Evolutionary conservation across 2,329 filamentous ascomycete genomes (phyloP), one percentile per base, ranked within the genome.

Genomic region (Diaporthe velutina): DNA sequence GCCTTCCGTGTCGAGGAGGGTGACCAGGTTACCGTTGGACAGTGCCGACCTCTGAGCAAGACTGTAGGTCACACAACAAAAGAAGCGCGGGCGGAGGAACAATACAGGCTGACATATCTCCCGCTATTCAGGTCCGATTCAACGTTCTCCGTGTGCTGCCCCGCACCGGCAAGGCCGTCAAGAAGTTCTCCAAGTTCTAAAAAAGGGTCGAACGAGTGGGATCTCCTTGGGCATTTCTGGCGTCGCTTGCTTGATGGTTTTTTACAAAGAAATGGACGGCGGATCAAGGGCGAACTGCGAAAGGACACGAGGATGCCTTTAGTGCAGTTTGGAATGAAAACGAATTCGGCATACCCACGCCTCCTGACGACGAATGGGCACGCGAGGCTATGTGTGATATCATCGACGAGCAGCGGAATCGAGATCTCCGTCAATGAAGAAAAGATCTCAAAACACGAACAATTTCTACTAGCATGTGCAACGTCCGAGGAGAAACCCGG

Each of bases 1-100:
- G 96, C 96, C 88, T 99, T 99, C 95, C 97, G 97, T 98, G 96
- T 98, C 83, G 94, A 98, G 91, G 96, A 98, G 87, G 97, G 97
- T 93, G 97, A 99, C 90, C 94, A 96, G 90, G 97, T 99, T 84
- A 98, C 96, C 83, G 96, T 99, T 88, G 97, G 97, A 90, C 97
- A 99, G 92, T 99, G 97, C 95, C 92, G 97, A 88, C 97, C 97
- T 85, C 92, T 99, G 84, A 96, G 93, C 94, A 99, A 99, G 95
- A 99, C 97, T 87, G 97, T 99, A 94, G 82, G 95, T 93, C 81
- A 33, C 40, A 38, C 17, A 33, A 40, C n/a, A 17, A 40, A 5
- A 33, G 35, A 42, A 68, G 9, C 40, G 45, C 25, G n/a, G 4
- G 35, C 17, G 28, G 38, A 28, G 42, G 71, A 60, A 33, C 33